Evolutionary conservation across 345 rosid genomes (phyloP).

Genomic region (Alliaria petiolata): DNA sequence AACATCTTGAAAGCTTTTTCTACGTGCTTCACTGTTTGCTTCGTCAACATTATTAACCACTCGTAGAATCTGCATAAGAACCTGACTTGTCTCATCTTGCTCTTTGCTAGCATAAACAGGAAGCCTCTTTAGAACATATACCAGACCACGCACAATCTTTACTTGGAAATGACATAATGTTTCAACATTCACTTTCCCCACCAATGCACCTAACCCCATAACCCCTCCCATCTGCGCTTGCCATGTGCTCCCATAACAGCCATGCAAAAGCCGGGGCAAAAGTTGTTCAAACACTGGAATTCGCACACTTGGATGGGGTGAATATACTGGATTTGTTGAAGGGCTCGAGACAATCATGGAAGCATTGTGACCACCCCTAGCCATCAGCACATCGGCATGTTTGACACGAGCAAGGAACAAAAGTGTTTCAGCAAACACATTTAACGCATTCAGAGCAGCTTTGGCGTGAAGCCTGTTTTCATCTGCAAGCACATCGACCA

Average conservation of each 20-base stretch:
- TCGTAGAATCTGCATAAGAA: slow-evolving; percentile 94
- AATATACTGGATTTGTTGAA: slow-evolving; percentile 96
- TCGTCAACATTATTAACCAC: slow-evolving; percentile 97
- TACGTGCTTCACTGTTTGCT: slow-evolving; percentile 89
- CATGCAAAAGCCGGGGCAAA: slow-evolving; percentile 92
- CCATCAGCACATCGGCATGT: slow-evolving; percentile 76
- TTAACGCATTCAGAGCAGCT: slow-evolving; percentile 84
- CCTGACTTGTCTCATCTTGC: slow-evolving; percentile 98
- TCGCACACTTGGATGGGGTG: slow-evolving; percentile 88
- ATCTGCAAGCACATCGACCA: slow-evolving; percentile 93
- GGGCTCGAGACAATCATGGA: slow-evolving; percentile 99
- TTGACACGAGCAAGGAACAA: slow-evolving; percentile 89
- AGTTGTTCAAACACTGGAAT: slow-evolving; percentile 97
- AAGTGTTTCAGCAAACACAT: slow-evolving; percentile 82
- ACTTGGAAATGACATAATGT: slow-evolving; percentile 87
- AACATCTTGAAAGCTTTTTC: slow-evolving; percentile 90
- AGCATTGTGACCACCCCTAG: slow-evolving; percentile 91
- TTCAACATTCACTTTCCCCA: slow-evolving; percentile 98
- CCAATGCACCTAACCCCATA: slow-evolving; percentile 94
- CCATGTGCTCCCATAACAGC: slow-evolving; percentile 98
- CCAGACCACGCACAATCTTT: slow-evolving; percentile 77
- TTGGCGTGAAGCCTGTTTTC: slow-evolving; percentile 88
- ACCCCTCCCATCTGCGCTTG: slow-evolving; percentile 99
- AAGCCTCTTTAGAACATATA: slow-evolving; percentile 88
- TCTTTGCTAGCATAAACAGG: slow-evolving; percentile 92